Percentiles rank a stretch among this genome's conserved stretches.
Evolutionary conservation across 345 rosid species (phyloP).

Genomic region (Rhizophora mangle): DNA sequence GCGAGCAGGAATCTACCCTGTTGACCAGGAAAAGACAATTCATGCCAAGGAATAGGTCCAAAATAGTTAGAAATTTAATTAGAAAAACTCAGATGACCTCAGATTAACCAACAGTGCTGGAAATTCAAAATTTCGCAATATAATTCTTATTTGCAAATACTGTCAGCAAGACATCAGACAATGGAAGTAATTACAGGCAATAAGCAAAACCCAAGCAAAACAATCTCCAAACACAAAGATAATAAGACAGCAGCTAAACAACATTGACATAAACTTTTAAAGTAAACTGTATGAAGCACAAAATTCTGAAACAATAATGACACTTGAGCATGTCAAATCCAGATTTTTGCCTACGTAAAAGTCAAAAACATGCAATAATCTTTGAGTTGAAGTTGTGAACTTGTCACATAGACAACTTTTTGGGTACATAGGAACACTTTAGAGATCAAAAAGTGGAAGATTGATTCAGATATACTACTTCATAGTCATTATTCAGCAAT

Average conservation of each 20-base stretch:
- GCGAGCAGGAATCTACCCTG: conserved; percentile 99
- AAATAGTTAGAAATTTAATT: conserved; percentile 1
- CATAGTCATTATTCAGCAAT: too few species aligned
- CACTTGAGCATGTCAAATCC: not conserved
- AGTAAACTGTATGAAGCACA: not conserved
- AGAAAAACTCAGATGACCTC: not conserved
- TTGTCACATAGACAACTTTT: too few species aligned
- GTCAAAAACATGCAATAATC: too few species aligned
- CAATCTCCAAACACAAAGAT: not conserved
- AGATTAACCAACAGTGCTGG: not conserved
- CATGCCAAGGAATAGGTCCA: not conserved
- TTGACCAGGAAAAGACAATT: not conserved
- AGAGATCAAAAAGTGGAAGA: too few species aligned
- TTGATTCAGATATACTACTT: too few species aligned
- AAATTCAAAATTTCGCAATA: not conserved
- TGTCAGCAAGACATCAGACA: too few species aligned
- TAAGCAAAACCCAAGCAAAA: too few species aligned
- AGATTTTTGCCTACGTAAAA: not conserved
- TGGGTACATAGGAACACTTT: too few species aligned
- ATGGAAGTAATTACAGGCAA: too few species aligned
- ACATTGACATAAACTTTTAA: not conserved
- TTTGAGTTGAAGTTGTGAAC: too few species aligned
- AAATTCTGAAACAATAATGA: not conserved
- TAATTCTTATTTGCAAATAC: too few species aligned
- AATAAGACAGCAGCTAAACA: not conserved